Evolutionary conservation across 2,329 filamentous ascomycete species (phyloP).

Genomic region (Dothiorella sarmentorum): DNA sequence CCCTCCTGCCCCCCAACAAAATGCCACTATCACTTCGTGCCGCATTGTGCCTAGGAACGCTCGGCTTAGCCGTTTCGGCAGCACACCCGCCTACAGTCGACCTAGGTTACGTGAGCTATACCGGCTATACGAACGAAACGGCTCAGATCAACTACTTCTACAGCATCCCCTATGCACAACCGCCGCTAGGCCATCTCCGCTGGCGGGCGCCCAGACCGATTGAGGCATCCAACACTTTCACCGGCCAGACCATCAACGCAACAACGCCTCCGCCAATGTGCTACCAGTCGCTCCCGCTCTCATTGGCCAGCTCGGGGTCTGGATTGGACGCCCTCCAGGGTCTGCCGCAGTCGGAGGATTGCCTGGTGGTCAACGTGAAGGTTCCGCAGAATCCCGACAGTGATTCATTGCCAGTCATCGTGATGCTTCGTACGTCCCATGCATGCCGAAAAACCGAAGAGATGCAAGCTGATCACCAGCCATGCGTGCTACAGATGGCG

Average conservation of each 20-base stretch:
- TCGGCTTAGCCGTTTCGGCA: neutral
- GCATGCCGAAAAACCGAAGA: too few relatives aligned
- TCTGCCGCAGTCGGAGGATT: conserved; percentile 34
- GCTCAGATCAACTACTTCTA: conserved; percentile 22
- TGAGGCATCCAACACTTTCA: conserved; percentile 23
- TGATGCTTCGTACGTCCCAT: conserved; percentile 30
- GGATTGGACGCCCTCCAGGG: neutral
- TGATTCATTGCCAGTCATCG: conserved; percentile 27
- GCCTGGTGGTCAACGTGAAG: conserved; percentile 41
- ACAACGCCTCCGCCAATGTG: conserved; percentile 27
- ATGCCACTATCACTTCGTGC: too few relatives aligned
- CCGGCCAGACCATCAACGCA: conserved; percentile 26
- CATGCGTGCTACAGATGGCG: neutral
- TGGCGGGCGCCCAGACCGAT: conserved; percentile 32
- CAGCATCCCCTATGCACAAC: conserved; percentile 29
- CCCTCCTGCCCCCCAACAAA: too few relatives aligned
- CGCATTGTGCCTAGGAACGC: neutral
- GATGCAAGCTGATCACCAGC: neutral
- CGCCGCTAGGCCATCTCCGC: conserved; percentile 29
- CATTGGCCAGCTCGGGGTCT: neutral
- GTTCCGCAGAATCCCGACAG: conserved; percentile 33
- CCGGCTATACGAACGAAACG: conserved; percentile 20
- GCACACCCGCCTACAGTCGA: conserved; percentile 12
- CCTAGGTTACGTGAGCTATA: conserved; percentile 22
- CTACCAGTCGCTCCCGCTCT: conserved; percentile 25